phyloP scores from a whole-genome alignment of 2,329 filamentous ascomycete species.

The Aureobasidium sp. region DNA sequence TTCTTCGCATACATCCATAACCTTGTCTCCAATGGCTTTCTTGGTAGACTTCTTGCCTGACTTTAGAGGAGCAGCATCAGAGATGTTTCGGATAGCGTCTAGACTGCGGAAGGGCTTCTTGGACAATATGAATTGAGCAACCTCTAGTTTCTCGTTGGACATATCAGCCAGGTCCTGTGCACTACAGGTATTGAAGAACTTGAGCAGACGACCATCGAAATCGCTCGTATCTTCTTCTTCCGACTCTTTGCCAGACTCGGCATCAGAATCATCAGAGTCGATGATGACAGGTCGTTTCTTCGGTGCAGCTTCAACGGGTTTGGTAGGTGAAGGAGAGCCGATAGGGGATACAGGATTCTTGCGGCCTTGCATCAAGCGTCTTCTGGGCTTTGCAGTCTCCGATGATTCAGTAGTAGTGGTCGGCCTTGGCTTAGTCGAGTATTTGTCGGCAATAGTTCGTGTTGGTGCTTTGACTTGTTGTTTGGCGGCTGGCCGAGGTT shows the following conservation, averaged over 20 bases:
- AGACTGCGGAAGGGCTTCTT: conserved; percentile 68
- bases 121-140: conserved; percentile 62
- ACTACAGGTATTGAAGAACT: conserved; percentile 76
- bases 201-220: conserved; percentile 55
- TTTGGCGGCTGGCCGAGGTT: conserved; percentile 44
- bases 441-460: conserved; percentile 46
- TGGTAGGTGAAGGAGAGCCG: conserved; percentile 16
- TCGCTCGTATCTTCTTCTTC: conserved; percentile 22
- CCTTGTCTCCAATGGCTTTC: conserved; percentile 54
- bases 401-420: conserved; percentile 16
- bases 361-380: conserved; percentile 46
- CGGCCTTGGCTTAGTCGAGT: conserved; percentile 18
- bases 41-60: conserved; percentile 46
- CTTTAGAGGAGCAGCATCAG: conserved; percentile 42
- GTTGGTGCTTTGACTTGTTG: conserved; percentile 49
- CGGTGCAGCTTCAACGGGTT: conserved; percentile 14
- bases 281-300: conserved; percentile 26
- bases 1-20: conserved; percentile 59
- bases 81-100: conserved; percentile 59
- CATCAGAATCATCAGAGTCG: conserved; percentile 27
- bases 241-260: conserved; percentile 12
- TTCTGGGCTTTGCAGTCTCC: conserved; percentile 21
- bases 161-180: conserved; percentile 73
- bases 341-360: conserved; percentile 29
- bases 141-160: conserved; percentile 63